Evolutionary conservation across 129 eudicot species (phyloP).

Genomic region (Saussurea involucrata): DNA sequence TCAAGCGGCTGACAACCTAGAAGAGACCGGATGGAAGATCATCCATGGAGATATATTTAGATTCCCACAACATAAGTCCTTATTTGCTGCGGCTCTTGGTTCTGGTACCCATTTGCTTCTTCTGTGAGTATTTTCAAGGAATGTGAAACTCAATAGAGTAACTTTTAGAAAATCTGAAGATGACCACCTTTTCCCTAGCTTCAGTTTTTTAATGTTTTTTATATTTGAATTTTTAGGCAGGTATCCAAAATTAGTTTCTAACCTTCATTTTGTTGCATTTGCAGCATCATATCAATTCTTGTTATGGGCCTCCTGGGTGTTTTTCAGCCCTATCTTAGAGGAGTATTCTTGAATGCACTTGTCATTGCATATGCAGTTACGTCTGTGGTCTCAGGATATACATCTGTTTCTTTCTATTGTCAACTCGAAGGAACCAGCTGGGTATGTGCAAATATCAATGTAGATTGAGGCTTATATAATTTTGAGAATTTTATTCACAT

Average conservation of each 20-base stretch:
- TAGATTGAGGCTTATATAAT: background rate
- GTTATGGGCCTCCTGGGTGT: slow-evolving; percentile 43
- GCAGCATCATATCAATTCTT: slow-evolving; percentile 53
- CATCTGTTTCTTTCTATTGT: slow-evolving; percentile 64
- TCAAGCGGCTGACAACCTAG: slow-evolving; percentile 43
- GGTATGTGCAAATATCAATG: slow-evolving; percentile 34
- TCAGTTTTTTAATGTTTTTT: background rate
- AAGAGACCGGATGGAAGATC: slow-evolving; percentile 79
- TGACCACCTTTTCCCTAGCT: background rate
- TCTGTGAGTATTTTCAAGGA: slow-evolving; percentile 39
- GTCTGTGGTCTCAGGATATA: slow-evolving; percentile 64
- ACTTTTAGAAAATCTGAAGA: background rate
- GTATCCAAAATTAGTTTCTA: background rate
- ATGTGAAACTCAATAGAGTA: background rate
- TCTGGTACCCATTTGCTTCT: slow-evolving; percentile 63
- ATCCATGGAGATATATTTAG: slow-evolving; percentile 82
- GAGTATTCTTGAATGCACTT: slow-evolving; percentile 55
- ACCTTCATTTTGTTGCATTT: slow-evolving; percentile 4
- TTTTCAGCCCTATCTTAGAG: slow-evolving; percentile 54
- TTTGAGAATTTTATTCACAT: background rate
- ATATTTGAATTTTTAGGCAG: background rate
- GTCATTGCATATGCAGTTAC: slow-evolving; percentile 63
- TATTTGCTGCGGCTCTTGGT: slow-evolving; percentile 72
- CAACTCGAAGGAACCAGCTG: slow-evolving; percentile 74
- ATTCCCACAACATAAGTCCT: slow-evolving; percentile 61